Percentiles rank a stretch among this genome's conserved stretches.
phyloP scores from a whole-genome alignment of 148 eudicot species.

The Dysphania ambrosioides region DNA sequence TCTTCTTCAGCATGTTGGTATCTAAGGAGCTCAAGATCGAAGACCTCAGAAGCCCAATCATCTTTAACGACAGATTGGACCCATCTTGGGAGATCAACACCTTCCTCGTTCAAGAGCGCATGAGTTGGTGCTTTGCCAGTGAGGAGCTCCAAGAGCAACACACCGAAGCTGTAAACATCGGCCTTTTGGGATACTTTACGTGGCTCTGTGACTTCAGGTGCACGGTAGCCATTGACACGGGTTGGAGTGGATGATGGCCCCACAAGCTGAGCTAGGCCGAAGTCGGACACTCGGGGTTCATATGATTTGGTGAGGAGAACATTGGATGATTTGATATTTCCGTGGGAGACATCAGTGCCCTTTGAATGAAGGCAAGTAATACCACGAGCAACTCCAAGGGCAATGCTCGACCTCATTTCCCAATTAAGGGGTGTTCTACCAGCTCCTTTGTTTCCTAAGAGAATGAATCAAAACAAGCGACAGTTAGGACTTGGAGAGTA shows the following conservation, averaged over 20 bases:
- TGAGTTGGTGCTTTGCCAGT: constrained; percentile 47
- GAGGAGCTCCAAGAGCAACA: constrained; percentile 42
- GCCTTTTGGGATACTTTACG: constrained; percentile 33
- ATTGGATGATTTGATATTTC: constrained; percentile 39
- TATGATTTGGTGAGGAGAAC: constrained; percentile 36
- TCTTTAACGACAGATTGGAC: constrained; percentile 39
- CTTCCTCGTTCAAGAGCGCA: constrained; percentile 37
- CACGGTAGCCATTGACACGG: constrained; percentile 40
- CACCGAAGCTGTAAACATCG: constrained; percentile 44
- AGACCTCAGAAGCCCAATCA: constrained; percentile 43
- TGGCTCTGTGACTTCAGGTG: constrained; percentile 41
- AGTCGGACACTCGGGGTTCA: constrained; percentile 37
- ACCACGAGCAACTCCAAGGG: constrained; percentile 38
- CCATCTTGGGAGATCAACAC: constrained; percentile 43
- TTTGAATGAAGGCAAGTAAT: constrained; percentile 32
- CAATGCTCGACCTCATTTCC: constrained; percentile 37
- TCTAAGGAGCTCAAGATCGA: constrained; percentile 41
- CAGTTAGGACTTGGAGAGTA: neutral
- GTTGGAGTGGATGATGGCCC: constrained; percentile 31
- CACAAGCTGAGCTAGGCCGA: constrained; percentile 33
- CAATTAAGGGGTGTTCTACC: constrained; percentile 37
- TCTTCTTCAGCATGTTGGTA: constrained; percentile 40
- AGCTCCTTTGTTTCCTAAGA: constrained; percentile 37
- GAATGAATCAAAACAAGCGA: neutral
- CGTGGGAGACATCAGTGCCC: constrained; percentile 32